Base-by-base conservation (phyloP, 2,329 filamentous ascomycete species). In the Venturiaceae sp. region DNA sequence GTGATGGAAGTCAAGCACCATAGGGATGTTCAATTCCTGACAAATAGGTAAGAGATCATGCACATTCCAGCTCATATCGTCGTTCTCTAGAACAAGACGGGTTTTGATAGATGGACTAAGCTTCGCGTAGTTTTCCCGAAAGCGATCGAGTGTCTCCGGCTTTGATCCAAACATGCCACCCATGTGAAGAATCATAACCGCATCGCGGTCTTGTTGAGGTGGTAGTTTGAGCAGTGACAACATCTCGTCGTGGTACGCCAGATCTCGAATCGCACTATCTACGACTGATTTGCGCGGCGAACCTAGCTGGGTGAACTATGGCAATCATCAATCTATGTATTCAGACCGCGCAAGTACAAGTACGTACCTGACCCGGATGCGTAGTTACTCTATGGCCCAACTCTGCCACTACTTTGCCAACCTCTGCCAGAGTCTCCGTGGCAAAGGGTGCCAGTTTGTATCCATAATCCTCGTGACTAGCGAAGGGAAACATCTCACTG, bases 401-500 rank as follows among this genome's bases (percentile, higher is more conserved):
- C 70, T 92, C 81, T 11, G 83, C 87, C 5, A 90, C 85, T 2
- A 95, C 83, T 65, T 77, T 84, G 1, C 92, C 92, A 7, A 83
- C 89, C 63, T 92, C 86, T 2, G 82, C 86, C 9, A 97, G 77
- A 0, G 82, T 84, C 14, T 91, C 85, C 0, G 88, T 83, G 0
- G 92, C 92, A 69, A 96, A 96, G 0, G 88, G 86, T 0, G 84
- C 85, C 13, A 97, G 78, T 64, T 83, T 87, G 71, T 97, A 97
- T 0, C 92, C 92, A 63, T 95, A 87, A 62, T 90, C 87, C 26
- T 82, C 80, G 66, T 97, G 92, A 63, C 89, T 95, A 1, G 92
- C 92, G 69, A 96, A 96, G 0, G 92, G 92, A 63, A 97, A 97
- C 88, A 96, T 96, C 65, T 96, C 92, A 58, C 90, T 95, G 64